phyloP scores from a whole-genome alignment of 805 yeast species.

The Isabelozyma rhagii region DNA sequence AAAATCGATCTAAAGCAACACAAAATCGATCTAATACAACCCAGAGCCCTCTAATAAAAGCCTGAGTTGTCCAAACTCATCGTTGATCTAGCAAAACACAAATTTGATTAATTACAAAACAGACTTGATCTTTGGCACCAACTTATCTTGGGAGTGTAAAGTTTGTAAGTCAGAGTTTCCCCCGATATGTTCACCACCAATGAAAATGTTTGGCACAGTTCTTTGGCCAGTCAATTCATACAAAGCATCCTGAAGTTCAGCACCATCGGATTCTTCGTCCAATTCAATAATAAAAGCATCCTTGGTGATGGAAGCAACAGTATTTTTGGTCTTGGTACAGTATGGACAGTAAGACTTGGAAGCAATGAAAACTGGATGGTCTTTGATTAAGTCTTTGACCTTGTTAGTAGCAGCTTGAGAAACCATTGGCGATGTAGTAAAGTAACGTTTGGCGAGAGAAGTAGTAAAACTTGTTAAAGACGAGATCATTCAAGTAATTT shows the following conservation, averaged over 20 bases:
- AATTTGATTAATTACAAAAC: constrained; percentile 20
- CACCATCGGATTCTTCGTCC: constrained; percentile 64
- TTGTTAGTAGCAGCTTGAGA: constrained; percentile 54
- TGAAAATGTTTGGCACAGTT: constrained; percentile 91
- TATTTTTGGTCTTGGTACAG: constrained; percentile 40
- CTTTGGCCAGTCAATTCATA: constrained; percentile 78
- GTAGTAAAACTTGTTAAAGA: background rate
- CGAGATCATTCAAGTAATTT: background rate
- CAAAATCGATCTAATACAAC: too few relatives aligned
- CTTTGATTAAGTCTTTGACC: constrained; percentile 62
- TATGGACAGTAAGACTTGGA: constrained; percentile 58
- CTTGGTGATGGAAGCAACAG: constrained; percentile 35
- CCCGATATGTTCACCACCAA: constrained; percentile 89
- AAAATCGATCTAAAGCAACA: too few relatives aligned
- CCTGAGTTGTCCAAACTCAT: too few relatives aligned
- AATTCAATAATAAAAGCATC: constrained; percentile 56
- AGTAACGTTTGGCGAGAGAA: background rate
- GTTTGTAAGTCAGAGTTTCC: constrained; percentile 89
- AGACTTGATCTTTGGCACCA: constrained; percentile 43
- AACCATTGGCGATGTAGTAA: constrained; percentile 38
- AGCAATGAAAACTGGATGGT: constrained; percentile 73
- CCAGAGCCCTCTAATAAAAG: too few relatives aligned
- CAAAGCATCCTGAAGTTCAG: constrained; percentile 77
- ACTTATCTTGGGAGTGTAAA: constrained; percentile 59
- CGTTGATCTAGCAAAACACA: too few relatives aligned